These are phyloP conservation scores for Hericium erinaceus DNA, from an alignment of 768 basidiomycete genomes.

Conservation along the genomic window DNA sequence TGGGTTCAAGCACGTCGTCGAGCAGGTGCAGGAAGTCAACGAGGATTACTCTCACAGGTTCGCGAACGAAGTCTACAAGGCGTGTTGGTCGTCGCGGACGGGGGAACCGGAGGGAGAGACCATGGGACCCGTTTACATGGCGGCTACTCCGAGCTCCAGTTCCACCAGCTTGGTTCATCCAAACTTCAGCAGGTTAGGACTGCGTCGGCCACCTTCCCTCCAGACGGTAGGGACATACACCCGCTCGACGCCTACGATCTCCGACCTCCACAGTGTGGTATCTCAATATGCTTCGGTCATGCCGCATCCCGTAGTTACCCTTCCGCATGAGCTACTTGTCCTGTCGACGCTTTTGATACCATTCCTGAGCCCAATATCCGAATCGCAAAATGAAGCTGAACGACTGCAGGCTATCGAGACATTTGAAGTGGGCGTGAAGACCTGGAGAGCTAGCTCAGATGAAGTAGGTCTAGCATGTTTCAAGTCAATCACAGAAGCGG, in stretches of 20 bases:
- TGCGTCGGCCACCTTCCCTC: conserved; percentile 37
- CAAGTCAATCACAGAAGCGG: neutral
- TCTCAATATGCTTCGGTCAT: conserved; percentile 27
- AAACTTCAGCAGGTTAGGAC: conserved; percentile 14
- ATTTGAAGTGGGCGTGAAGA: conserved; percentile 48
- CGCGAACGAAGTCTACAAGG: conserved; percentile 44
- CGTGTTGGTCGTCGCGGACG: conserved; percentile 46
- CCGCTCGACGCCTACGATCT: conserved; percentile 30
- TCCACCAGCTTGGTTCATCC: conserved; percentile 6
- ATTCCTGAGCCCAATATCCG: conserved; percentile 34
- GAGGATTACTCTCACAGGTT: conserved; percentile 42
- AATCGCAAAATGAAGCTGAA: conserved; percentile 38
- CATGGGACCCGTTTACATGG: neutral
- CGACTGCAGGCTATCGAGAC: conserved; percentile 46
- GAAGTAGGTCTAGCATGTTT: conserved; percentile 34
- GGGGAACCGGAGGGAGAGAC: conserved; percentile 27
- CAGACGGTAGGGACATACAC: conserved; percentile 22
- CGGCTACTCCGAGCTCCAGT: conserved; percentile 15
- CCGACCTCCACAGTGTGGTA: conserved; percentile 29
- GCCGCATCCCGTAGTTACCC: conserved; percentile 18
- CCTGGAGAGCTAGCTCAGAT: conserved; percentile 42
- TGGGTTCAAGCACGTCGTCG: conserved; percentile 58
- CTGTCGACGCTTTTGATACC: conserved; percentile 50
- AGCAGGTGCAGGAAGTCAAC: conserved; percentile 44
- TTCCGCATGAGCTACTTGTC: conserved; percentile 53